Base-by-base conservation (phyloP, 2,329 filamentous ascomycete species). In the Ophiosphaerella herpotricha region DNA sequence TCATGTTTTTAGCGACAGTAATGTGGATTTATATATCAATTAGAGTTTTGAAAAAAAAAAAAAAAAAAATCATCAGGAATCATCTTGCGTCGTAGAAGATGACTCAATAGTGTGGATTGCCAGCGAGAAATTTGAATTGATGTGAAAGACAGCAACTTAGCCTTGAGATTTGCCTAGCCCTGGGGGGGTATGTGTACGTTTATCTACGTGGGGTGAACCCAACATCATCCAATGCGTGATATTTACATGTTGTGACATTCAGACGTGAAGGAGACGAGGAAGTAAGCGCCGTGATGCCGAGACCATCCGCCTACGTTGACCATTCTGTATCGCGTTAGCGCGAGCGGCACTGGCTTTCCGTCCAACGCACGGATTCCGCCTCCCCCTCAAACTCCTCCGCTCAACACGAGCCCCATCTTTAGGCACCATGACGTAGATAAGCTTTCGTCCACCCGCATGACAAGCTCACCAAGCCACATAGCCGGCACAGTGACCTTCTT, bases 371-470 rank as follows among this genome's bases (percentile, higher is more conserved):
- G 45, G 50, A 3, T 18, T 18, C 16, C 16, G 3, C 16, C 16
- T 18, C 16, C 43, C 40, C 53, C 47, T 44, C 46, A 31, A 29
- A 34, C 43, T 35, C 48, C 45, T 36, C 45, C 26, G 18, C 33
- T 43, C 24, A 7, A 37, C 16, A 13, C 11, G 16, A 16, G 36
- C 21, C 23, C 23, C n/a, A 13, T 26, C 35, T 39, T 26, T 16
- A 23, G 31, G 14, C 29, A 24, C 29, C 36, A 63, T 64, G 58
- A 64, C 55, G 62, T 62, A 36, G 23, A 50, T 39, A 62, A 62
- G 60, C 57, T 58, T 61, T 46, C 6, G 34, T 14, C 43, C 29
- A 16, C 33, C n/a, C 12, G 38, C 16, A 23, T 42, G 49, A 49
- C 50, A 59, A 58, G 57, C 44, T 37, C 31, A 36, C 45, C 39